Evolutionary conservation across 2,329 filamentous ascomycete genomes (phyloP).

Genomic region (Fusarium poae): DNA sequence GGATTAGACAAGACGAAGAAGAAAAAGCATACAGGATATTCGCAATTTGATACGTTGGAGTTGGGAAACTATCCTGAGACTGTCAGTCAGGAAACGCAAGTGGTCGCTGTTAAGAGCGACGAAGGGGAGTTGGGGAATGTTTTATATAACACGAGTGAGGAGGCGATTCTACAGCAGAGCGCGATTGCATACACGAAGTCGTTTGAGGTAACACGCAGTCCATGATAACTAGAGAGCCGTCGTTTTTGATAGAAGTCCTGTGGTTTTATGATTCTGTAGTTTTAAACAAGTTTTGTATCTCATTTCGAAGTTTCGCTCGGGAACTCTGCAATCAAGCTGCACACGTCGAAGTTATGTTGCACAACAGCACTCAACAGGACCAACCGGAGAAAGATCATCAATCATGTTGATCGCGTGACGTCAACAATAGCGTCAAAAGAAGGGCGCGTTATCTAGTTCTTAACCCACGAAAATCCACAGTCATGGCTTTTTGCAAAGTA

Average conservation of each 20-base stretch:
- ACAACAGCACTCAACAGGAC: not conserved
- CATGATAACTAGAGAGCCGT: not conserved
- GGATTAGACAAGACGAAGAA: slow-evolving; percentile 18
- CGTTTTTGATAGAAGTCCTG: not conserved
- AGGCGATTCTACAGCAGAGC: slow-evolving; percentile 16
- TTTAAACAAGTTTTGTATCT: not conserved
- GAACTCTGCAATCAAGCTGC: not conserved
- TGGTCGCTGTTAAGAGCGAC: not conserved
- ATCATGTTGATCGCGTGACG: slow-evolving; percentile 4
- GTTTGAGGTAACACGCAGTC: slow-evolving; percentile 6
- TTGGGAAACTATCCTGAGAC: slow-evolving; percentile 8
- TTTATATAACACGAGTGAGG: slow-evolving; percentile 15
- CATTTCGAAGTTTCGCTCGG: not conserved
- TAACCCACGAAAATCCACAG: not conserved
- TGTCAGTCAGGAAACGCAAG: not conserved
- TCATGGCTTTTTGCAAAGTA: not conserved
- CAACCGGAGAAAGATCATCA: not conserved
- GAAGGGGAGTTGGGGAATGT: not conserved
- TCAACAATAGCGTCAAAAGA: slow-evolving; percentile 21
- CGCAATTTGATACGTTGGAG: slow-evolving; percentile 21
- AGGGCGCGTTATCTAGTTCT: slow-evolving; percentile 10
- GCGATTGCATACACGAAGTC: slow-evolving; percentile 30
- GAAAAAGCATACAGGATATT: slow-evolving; percentile 32
- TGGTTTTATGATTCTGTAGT: accelerated
- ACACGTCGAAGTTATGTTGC: not conserved